Evolutionary conservation across 805 yeast species (phyloP), one percentile per base, ranked within the genome.

Genomic region (Spathaspora hagerdaliae): DNA sequence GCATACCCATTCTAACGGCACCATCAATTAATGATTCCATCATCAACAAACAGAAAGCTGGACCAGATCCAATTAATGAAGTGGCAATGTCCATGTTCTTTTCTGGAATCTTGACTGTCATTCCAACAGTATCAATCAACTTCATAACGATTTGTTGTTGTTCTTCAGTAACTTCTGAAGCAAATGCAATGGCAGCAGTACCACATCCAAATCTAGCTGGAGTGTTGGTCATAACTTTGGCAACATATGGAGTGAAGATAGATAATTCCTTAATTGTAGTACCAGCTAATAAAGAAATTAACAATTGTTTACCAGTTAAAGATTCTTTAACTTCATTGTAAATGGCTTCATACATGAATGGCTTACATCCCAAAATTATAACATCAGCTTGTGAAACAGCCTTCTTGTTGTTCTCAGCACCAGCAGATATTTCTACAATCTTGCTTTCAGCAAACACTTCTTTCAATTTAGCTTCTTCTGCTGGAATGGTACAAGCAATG

Each of bases 221-320:
- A 0, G 99, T 94, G 69, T 92, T 94, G 39, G 99, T 92, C 96
- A 95, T 91, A n/a, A 95, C 96, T 51, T 96, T 78, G 19, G 95
- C 87, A 31, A 92, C 82, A 47, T 74, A 69, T 6, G 75, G 69
- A 8, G 87, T 71, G 56, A 80, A 77, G 1, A 62, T 57, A 14
- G 61, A 51, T 54, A 90, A 74, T 60, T 86, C 87, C 14, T 73
- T 81, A 50, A 91, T 82, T 13, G 96, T 87, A 79, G 89, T 86
- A 11, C 99, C 99, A 2, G 99, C 98, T 55, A 90, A 81, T 50
- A 94, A 70, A 4, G 96, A 87, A 46, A 92, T 83, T 27, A 92
- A 61, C 49, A 89, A 65, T 43, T 69, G 74, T 47, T 83, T 75
- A 34, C 75, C 81, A 15, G 67, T 59, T 52, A 82, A 71, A 2